Percentiles rank a stretch among this genome's conserved stretches.
Conservation (phyloP, 2,329 filamentous ascomycete genomes). For the Aspergillus caelatus region DNA sequence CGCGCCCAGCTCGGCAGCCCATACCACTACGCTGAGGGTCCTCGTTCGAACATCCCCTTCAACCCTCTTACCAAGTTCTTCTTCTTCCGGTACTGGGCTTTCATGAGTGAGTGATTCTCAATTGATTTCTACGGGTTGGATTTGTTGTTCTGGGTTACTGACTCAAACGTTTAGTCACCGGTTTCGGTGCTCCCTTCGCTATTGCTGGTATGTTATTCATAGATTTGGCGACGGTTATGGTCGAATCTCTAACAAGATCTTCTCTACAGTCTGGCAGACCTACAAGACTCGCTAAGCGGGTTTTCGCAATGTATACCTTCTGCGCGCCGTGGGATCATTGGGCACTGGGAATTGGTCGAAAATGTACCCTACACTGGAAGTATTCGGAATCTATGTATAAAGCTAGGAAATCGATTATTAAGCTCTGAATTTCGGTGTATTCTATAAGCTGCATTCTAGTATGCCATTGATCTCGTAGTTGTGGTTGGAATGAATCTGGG, state of each 20-base stretch:
- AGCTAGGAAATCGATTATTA: constrained; percentile 39
- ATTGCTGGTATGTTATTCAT: constrained; percentile 60
- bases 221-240: neutral
- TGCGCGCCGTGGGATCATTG: constrained; percentile 22
- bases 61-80: constrained; percentile 92
- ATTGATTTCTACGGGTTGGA: constrained; percentile 1
- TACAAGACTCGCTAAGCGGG: constrained; percentile 59
- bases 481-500: constrained; percentile 9
- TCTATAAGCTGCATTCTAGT: neutral
- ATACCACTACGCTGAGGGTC: constrained; percentile 98
- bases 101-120: constrained; percentile 62
- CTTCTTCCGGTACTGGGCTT: constrained; percentile 77
- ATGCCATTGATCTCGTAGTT: constrained; percentile 10
- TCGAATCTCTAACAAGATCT: constrained; percentile 26
- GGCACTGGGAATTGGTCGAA: constrained; percentile 24
- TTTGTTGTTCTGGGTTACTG: constrained; percentile 33
- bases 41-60: constrained; percentile 94
- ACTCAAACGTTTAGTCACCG: constrained; percentile 52
- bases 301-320: constrained; percentile 18
- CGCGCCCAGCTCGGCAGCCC: constrained; percentile 82
- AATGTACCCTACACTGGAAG: constrained; percentile 25
- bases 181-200: constrained; percentile 63
- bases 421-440: constrained; percentile 21
- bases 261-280: constrained; percentile 64
- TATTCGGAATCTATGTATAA: constrained; percentile 42